Percentiles rank a stretch among this genome's conserved stretches.
Conservation (phyloP, 129 eudicot genomes). For the Saposhnikovia divaricata region DNA sequence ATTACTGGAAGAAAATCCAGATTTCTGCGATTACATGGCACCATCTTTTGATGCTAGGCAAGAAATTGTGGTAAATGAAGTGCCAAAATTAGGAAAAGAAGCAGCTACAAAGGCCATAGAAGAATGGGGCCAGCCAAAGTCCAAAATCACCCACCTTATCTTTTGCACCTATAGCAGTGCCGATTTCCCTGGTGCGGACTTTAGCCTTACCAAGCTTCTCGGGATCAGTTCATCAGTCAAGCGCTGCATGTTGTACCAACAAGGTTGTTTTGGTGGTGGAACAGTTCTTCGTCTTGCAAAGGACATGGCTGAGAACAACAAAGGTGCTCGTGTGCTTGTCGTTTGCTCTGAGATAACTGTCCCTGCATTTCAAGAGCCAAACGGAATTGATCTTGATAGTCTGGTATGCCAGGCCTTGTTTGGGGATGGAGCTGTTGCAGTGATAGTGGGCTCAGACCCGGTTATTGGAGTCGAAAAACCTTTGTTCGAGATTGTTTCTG, state of each 20-base stretch:
- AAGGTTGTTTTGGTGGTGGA: constrained; percentile 55
- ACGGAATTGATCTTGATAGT: constrained; percentile 31
- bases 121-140: constrained; percentile 45
- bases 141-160: constrained; percentile 45
- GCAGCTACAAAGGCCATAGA: constrained; percentile 42
- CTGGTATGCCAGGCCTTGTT: too few relatives aligned
- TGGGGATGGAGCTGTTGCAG: too few relatives aligned
- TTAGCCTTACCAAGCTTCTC: constrained; percentile 48
- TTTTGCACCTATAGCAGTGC: constrained; percentile 44
- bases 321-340: constrained; percentile 23
- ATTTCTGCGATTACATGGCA: constrained; percentile 29
- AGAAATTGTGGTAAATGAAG: constrained; percentile 65
- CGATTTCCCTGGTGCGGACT: constrained; percentile 56
- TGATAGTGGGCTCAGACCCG: too few relatives aligned
- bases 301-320: constrained; percentile 56
- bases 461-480: too few relatives aligned
- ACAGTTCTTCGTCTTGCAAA: constrained; percentile 52
- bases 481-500: too few relatives aligned
- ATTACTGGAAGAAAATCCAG: constrained; percentile 24
- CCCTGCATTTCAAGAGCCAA: constrained; percentile 42
- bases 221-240: constrained; percentile 48
- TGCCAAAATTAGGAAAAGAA: constrained; percentile 49
- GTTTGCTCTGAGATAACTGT: constrained; percentile 50
- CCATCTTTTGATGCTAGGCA: constrained; percentile 52
- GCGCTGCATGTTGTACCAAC: constrained; percentile 55